phyloP scores from a whole-genome alignment of 768 basidiomycete genomes.

The Naganishia antarctica region DNA sequence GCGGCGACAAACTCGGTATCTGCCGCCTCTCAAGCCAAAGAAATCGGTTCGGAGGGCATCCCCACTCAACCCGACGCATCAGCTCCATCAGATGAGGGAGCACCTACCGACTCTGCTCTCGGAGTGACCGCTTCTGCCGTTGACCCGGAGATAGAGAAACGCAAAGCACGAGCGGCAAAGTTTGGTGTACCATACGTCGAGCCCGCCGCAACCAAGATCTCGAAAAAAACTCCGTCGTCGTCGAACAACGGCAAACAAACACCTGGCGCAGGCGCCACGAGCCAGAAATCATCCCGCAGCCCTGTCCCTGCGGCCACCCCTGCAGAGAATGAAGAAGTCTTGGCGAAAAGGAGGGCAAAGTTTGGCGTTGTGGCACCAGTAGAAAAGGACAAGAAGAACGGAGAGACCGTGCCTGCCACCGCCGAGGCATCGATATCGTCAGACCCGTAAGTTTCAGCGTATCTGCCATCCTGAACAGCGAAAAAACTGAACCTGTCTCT shows the following conservation, averaged over 20 bases:
- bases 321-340: constrained; percentile 1
- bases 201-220: constrained; percentile 4
- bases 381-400: neutral
- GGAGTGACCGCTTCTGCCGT: neutral
- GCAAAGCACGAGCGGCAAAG: constrained; percentile 26
- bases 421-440: neutral
- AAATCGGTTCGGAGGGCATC: too few relatives aligned
- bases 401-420: neutral
- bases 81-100: neutral
- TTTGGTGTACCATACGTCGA: constrained; percentile 20
- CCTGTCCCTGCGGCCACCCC: neutral
- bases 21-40: too few relatives aligned
- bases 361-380: constrained; percentile 5
- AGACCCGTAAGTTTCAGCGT: neutral
- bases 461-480: too few relatives aligned
- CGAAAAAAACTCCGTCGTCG: neutral
- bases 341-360: constrained; percentile 17
- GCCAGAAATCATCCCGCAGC: neutral
- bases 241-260: neutral
- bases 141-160: constrained; percentile 14
- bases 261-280: neutral
- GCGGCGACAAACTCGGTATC: too few relatives aligned
- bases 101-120: constrained; percentile 5
- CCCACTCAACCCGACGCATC: neutral
- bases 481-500: too few relatives aligned